Conservation (phyloP, 129 eudicot genomes). For the Deinandra increscens region DNA sequence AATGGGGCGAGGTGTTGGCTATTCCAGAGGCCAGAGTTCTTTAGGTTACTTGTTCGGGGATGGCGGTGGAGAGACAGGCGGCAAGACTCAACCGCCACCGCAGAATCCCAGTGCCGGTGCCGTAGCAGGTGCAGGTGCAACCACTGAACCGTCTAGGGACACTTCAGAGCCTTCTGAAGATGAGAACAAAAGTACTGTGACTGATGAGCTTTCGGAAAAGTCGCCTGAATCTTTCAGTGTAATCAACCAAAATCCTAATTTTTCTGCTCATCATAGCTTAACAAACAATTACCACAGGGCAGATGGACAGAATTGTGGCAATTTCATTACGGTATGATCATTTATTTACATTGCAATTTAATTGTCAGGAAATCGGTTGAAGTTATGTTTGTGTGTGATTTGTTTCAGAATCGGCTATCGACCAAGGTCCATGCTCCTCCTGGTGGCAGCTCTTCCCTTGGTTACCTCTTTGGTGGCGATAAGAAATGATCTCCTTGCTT, state of each 20-base stretch:
- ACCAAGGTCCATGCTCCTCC: conserved; percentile 59
- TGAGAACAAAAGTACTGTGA: background rate
- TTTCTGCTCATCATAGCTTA: conserved; percentile 28
- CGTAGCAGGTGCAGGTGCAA: conserved; percentile 4
- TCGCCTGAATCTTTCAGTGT: conserved; percentile 24
- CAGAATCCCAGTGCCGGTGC: conserved; percentile 18
- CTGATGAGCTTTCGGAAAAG: conserved; percentile 10
- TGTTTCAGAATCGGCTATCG: conserved; percentile 49
- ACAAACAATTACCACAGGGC: conserved; percentile 63
- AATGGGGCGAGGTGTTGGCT: conserved; percentile 80
- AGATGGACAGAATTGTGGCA: conserved; percentile 84
- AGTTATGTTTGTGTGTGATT: background rate
- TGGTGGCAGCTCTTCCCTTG: conserved; percentile 53
- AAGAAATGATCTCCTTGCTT: conserved; percentile 20
- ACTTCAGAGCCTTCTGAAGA: conserved; percentile 21
- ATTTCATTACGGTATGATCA: conserved; percentile 62
- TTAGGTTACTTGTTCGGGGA: conserved; percentile 61
- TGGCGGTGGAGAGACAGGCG: conserved; percentile 15
- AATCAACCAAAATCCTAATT: conserved; percentile 37
- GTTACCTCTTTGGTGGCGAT: conserved; percentile 48
- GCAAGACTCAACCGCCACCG: conserved; percentile 36
- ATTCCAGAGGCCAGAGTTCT: conserved; percentile 82
- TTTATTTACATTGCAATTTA: background rate
- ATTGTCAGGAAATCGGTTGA: background rate
- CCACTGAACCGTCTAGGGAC: conserved; percentile 34